Base-by-base conservation (phyloP, 139 green algal genomes). In the Chlorella sp. region DNA sequence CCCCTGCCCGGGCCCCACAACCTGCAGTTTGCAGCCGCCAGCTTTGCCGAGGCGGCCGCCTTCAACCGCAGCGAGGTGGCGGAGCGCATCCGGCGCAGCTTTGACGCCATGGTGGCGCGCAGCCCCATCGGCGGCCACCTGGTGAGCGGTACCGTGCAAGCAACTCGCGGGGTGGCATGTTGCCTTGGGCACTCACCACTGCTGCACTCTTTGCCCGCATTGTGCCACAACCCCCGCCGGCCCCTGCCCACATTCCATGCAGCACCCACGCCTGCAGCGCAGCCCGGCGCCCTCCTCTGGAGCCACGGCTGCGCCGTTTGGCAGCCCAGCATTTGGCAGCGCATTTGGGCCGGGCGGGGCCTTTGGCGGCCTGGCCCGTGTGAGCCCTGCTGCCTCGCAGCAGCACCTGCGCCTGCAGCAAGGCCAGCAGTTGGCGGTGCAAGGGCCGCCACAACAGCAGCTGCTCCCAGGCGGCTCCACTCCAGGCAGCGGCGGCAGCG, bases 51-150 rank as follows among this genome's bases (percentile, higher is more conserved):
- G 12, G 75, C 64, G 1, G 70, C 60, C 3, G 64, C 69, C 15
- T 80, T 88, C 62, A 88, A 85, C 70, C 84, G 78, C 57, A 86
- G 78, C 39, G 85, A 86, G n/a, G 69, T 86, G 51, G 85, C 85
- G 32, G 68, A 79, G 65, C 78, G 51, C n/a, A 89, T 89, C 36
- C 64, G 78, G 4, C 65, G 81, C n/a, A 82, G 67, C 36, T 89
- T 86, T 63, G 78, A 86, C 63, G 69, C 63, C 51, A 73, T 89
- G 55, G 78, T 89, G 56, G 72, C 67, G n/a, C 34, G 47, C 80
- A 87, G 80, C 63, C 80, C 80, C 21, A 85, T 88, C 30, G 73
- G 60, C 1, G 74, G 18, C 1, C 83, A 73, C 60, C 6, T 83
- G 83, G 72, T 84, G 72, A 63, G 83, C 44, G 44, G 44, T 51